Percentiles rank a stretch among this genome's conserved stretches.
phyloP scores from a whole-genome alignment of 2,329 filamentous ascomycete genomes.

The Mollisiaceae sp. region DNA sequence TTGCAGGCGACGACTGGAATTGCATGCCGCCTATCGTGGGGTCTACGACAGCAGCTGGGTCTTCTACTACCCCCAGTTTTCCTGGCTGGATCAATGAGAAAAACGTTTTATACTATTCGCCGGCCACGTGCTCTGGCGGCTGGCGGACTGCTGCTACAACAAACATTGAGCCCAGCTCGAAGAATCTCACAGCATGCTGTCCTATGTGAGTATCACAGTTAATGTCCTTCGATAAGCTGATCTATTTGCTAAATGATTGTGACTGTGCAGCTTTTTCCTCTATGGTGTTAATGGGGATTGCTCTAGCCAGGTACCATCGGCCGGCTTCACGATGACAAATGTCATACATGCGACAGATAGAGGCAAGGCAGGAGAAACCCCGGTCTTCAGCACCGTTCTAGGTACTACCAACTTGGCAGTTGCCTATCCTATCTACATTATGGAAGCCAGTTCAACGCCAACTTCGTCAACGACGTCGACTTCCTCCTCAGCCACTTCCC shows the following conservation, averaged over 20 bases:
- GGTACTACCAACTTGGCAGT: background rate
- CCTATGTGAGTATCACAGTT: background rate
- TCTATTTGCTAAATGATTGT: background rate
- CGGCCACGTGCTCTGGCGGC: background rate
- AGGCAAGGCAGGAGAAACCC: background rate
- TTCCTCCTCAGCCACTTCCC: background rate
- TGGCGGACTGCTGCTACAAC: background rate
- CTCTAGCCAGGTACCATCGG: too few species aligned
- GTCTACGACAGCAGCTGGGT: background rate
- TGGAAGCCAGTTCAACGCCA: background rate
- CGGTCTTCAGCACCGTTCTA: background rate
- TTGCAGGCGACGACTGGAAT: background rate
- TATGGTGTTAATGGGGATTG: background rate
- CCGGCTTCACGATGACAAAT: background rate
- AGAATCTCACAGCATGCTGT: background rate
- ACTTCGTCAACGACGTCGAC: background rate
- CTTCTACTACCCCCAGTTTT: background rate
- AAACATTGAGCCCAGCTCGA: background rate
- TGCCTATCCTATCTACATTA: conserved; percentile 1
- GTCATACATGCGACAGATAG: background rate
- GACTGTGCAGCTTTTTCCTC: background rate
- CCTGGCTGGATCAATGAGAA: background rate
- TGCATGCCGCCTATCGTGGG: background rate
- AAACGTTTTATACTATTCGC: background rate
- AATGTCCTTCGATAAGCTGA: background rate